Percentiles rank a stretch among this genome's conserved stretches.
These are phyloP conservation scores for Selaginella tamariscina DNA, from an alignment of 75 land plant genomes.

Conservation along the genomic window DNA sequence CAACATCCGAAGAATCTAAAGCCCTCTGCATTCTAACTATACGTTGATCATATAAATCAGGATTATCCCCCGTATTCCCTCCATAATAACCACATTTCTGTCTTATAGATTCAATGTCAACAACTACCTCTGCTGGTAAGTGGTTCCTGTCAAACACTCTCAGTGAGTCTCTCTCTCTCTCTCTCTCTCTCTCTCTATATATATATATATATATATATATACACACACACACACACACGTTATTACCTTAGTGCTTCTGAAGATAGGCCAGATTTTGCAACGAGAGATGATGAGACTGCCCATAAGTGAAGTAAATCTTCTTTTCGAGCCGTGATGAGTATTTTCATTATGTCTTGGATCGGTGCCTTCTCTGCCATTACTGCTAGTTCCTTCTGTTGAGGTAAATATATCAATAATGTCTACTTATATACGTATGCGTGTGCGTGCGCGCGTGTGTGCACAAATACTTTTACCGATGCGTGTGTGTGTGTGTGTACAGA, in stretches of 20 bases:
- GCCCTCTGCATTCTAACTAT: constrained; percentile 80
- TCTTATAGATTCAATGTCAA: constrained; percentile 70
- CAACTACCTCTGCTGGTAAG: constrained; percentile 65
- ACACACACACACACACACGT: too few species aligned
- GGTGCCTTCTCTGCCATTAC: constrained; percentile 80
- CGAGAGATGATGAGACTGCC: constrained; percentile 70
- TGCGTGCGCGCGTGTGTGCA: too few species aligned
- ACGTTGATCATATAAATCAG: constrained; percentile 33
- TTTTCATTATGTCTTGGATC: constrained; percentile 80
- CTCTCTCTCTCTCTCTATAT: too few species aligned
- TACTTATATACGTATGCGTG: too few species aligned
- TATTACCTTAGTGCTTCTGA: constrained; percentile 56
- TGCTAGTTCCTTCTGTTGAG: constrained; percentile 61
- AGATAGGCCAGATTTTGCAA: constrained; percentile 81
- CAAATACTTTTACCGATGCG: too few species aligned
- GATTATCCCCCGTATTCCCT: background rate
- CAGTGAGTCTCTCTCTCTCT: too few species aligned
- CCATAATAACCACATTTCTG: constrained; percentile 37
- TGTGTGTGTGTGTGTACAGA: too few species aligned
- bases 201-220: too few species aligned
- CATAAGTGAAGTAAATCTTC: constrained; percentile 74
- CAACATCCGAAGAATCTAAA: constrained; percentile 88
- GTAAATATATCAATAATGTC: too few species aligned
- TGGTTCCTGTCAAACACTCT: too few species aligned
- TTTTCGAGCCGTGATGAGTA: constrained; percentile 64